Conservation (phyloP, 108 stramenopile species). For the Pseudonitzschia multistriata region DNA sequence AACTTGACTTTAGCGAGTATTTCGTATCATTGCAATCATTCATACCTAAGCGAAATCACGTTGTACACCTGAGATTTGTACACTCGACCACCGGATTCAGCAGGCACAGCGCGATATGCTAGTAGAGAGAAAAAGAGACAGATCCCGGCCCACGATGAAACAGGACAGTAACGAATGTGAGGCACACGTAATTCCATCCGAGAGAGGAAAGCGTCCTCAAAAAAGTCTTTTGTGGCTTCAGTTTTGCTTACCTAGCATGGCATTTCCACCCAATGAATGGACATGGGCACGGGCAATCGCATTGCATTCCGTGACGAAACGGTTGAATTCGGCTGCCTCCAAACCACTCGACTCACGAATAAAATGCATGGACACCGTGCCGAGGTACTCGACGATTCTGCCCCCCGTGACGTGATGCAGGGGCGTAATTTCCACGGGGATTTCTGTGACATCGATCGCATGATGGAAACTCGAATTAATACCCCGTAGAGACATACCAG, state of each 20-base stretch:
- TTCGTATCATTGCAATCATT: not conserved
- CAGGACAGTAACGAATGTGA: not conserved
- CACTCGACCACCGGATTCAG: slow-evolving; percentile 84
- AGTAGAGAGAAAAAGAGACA: not conserved
- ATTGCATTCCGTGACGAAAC: slow-evolving; percentile 88
- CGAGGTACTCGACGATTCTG: slow-evolving; percentile 75
- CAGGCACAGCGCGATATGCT: slow-evolving; percentile 81
- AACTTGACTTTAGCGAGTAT: not conserved
- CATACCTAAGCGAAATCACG: slow-evolving; percentile 55
- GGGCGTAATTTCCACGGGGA: slow-evolving; percentile 80
- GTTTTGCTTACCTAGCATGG: slow-evolving; percentile 66
- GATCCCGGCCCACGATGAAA: not conserved
- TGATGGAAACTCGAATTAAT: slow-evolving; percentile 3
- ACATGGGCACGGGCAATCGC: slow-evolving; percentile 90
- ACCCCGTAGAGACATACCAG: not conserved
- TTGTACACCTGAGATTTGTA: slow-evolving; percentile 90
- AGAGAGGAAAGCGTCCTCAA: not conserved
- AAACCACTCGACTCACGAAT: slow-evolving; percentile 83
- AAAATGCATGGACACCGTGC: slow-evolving; percentile 85
- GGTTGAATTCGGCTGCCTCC: slow-evolving; percentile 81
- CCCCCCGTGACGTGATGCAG: slow-evolving; percentile 69
- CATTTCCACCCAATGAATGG: slow-evolving; percentile 85
- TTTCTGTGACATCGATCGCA: slow-evolving; percentile 51
- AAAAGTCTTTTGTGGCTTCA: not conserved
- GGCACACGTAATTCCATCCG: not conserved